These are phyloP conservation scores for Lentinula sp. DNA, from an alignment of 768 basidiomycete species.

Conservation along the genomic window DNA sequence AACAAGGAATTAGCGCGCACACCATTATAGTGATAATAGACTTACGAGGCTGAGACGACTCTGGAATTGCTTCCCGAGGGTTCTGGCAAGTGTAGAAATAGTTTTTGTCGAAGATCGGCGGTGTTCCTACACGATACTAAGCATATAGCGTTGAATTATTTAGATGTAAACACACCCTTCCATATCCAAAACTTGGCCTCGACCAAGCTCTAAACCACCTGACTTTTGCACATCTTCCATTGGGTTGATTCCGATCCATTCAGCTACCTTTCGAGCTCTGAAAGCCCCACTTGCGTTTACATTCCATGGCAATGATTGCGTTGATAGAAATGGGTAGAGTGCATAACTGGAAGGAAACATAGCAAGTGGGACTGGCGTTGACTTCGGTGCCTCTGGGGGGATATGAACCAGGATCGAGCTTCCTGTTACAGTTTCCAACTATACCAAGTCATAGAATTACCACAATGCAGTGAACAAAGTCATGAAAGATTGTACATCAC, in stretches of 20 bases:
- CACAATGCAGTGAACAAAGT: neutral
- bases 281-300: conserved; percentile 39
- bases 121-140: conserved; percentile 1
- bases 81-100: neutral
- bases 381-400: conserved; percentile 19
- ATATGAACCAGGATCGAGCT: conserved; percentile 20
- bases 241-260: conserved; percentile 42
- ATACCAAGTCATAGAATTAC: neutral
- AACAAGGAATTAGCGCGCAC: conserved; percentile 2
- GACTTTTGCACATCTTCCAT: conserved; percentile 28
- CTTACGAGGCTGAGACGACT: conserved; percentile 36
- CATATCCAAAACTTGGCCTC: conserved; percentile 25
- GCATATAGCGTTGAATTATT: neutral
- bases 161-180: conserved; percentile 25
- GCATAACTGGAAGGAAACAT: conserved; percentile 41
- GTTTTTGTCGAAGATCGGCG: conserved; percentile 7
- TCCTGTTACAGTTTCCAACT: conserved; percentile 7
- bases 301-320: conserved; percentile 44
- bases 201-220: conserved; percentile 31
- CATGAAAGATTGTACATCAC: conserved; percentile 35
- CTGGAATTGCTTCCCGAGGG: neutral
- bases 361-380: conserved; percentile 17
- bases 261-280: conserved; percentile 55
- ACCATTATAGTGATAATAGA: neutral
- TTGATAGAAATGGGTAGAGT: conserved; percentile 61